Base-by-base conservation (phyloP, 2,329 filamentous ascomycete genomes). In the Hawksworthiomyces lignivorus region DNA sequence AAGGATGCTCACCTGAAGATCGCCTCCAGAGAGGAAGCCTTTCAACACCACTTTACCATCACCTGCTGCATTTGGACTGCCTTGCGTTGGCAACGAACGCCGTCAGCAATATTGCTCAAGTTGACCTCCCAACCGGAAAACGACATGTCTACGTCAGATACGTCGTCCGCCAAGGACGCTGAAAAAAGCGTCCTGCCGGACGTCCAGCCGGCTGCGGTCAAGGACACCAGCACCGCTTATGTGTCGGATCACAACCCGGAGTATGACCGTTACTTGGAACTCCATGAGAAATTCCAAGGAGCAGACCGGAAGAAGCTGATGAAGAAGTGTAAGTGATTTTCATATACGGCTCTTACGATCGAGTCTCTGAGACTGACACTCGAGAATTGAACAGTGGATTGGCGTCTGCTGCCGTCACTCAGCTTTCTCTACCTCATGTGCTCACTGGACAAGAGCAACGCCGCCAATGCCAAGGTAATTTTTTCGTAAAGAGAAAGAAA, bases 361-460 rank as follows among this genome's bases (percentile, higher is more conserved):
- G n/a, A n/a, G n/a, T n/a, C n/a, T 17, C 6, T n/a, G 7, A 27
- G 18, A 17, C 29, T 39, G 5, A 39, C 37, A 20, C n/a, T n/a
- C n/a, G n/a, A n/a, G n/a, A n/a, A n/a, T n/a, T n/a, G 1, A 10
- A 21, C 59, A 50, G 74, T 77, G 1, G 66, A 64, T 32, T 80
- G 77, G 0, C 78, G 68, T 28, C 72, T 52, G 12, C 28, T 52
- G 54, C 63, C 54, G 54, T 68, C 68, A 65, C 5, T 59, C 53
- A 1, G 62, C 51, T 19, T 55, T 49, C 5, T 54, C 49, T 1
- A 62, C 60, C 34, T 69, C 59, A 7, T 68, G 44, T 2, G 65
- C 67, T 12, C 70, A 53, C 39, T 61, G 54, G 14, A 45, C 43
- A 67, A 70, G 70, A 17, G 59, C 57, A 51, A 59, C 43, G 29